Base-by-base conservation (phyloP, 768 basidiomycete species). In the Boletus speciosus region DNA sequence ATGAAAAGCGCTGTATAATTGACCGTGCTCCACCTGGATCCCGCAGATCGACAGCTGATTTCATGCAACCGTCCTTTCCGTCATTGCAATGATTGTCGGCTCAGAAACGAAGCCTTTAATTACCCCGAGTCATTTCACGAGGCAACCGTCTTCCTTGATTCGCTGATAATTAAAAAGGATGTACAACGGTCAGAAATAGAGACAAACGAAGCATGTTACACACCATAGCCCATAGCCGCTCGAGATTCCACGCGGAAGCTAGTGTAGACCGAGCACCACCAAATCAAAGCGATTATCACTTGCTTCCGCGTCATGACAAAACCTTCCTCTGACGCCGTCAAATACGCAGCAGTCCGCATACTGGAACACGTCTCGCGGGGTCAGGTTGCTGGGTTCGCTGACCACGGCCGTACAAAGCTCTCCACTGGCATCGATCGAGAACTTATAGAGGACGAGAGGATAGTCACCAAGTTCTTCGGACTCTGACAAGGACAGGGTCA, bases 371-470 rank as follows among this genome's bases (percentile, higher is more conserved):
- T 63, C 55, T 27, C 54, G 38, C 19, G 47, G 16, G 12, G 39
- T 34, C 21, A 66, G 27, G n/a, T 15, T 34, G 29, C 42, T 56
- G 37, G 55, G 45, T 37, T 65, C 51, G 47, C 63, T 57, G 49
- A 57, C 41, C 25, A 42, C 41, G 3, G 51, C 53, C 5, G 46
- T 57, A 27, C 61, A 57, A 3, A 38, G 38, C 15, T 61, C 57
- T 25, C 50, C 60, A 9, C 63, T 64, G 21, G 54, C 63, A 21
- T 64, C 63, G 8, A 65, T 31, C 3, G 63, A 37, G 44, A 66
- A 47, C 38, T 63, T 66, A n/a, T 60, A 56, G 16, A 64, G 55
- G 35, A 38, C 15, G 14, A 37, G 16, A n/a, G 51, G 23, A 7
- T 32, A 2, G 14, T 37, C n/a, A 6, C 11, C 14, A n/a, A 19